Evolutionary conservation across 495 filamentous ascomycete genomes (phyloP).

Genomic region (Aeminium ludgeri): DNA sequence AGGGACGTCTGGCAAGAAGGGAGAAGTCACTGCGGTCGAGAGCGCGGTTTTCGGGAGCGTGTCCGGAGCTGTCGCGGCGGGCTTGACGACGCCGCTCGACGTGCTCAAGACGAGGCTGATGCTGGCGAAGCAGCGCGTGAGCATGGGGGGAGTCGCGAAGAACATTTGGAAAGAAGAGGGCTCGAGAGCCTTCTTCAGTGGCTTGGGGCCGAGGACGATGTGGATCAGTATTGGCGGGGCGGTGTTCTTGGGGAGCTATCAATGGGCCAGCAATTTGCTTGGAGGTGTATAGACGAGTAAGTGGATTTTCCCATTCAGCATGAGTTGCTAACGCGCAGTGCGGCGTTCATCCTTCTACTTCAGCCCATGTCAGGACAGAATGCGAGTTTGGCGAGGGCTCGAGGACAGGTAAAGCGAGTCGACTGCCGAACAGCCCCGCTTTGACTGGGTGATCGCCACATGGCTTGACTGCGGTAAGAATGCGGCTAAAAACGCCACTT

Average conservation of each 20-base stretch:
- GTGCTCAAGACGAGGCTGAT: constrained; percentile 95
- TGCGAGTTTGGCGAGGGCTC: background rate
- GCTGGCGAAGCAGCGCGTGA: constrained; percentile 47
- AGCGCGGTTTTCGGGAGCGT: constrained; percentile 74
- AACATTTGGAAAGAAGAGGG: constrained; percentile 57
- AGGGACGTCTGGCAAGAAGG: constrained; percentile 10
- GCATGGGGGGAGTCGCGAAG: constrained; percentile 40
- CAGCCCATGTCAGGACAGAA: background rate
- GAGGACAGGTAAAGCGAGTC: background rate
- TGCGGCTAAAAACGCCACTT: no score
- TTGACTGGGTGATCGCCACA: no score
- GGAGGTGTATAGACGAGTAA: constrained; percentile 12
- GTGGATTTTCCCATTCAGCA: background rate
- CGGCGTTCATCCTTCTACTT: background rate
- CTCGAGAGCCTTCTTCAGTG: constrained; percentile 62
- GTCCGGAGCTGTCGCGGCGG: constrained; percentile 73
- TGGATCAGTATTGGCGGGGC: constrained; percentile 93
- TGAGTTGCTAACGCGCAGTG: background rate
- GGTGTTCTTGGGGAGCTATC: constrained; percentile 91
- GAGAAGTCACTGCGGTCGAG: constrained; percentile 51
- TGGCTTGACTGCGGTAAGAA: no score
- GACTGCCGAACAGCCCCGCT: background rate
- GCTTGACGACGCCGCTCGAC: constrained; percentile 80
- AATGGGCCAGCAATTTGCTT: constrained; percentile 27
- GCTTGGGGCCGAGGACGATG: constrained; percentile 71